Conservation (phyloP, 164 flowering plant species). For the Dillenia turbinata region DNA sequence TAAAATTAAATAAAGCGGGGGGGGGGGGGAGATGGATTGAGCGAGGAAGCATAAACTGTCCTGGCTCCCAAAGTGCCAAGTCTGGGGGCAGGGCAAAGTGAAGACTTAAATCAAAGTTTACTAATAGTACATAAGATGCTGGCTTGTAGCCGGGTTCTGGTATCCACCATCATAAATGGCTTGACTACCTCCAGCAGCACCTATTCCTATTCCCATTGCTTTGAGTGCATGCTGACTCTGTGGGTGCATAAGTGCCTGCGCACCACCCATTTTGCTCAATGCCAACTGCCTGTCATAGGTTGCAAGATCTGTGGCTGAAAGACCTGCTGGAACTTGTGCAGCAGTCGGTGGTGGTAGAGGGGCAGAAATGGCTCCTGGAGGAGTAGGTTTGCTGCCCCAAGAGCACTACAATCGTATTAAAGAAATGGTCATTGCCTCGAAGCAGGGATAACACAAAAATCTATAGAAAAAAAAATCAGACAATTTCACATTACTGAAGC, state of each 20-base stretch:
- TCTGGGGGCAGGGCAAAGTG: too few species aligned
- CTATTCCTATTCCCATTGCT: slow-evolving; percentile 58
- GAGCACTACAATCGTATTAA: slow-evolving; percentile 54
- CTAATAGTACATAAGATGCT: slow-evolving; percentile 86
- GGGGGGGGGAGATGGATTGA: too few species aligned
- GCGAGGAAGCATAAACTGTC: too few species aligned
- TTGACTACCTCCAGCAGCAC: slow-evolving; percentile 57
- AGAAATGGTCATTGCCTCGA: not conserved
- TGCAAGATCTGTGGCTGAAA: slow-evolving; percentile 48
- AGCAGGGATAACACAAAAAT: too few species aligned
- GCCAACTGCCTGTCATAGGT: slow-evolving; percentile 72
- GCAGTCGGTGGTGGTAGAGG: slow-evolving; percentile 84
- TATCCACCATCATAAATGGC: slow-evolving; percentile 76
- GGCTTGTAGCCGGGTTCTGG: slow-evolving; percentile 49
- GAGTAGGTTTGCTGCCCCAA: slow-evolving; percentile 95
- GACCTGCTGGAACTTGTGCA: slow-evolving; percentile 37
- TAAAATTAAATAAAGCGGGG: too few species aligned
- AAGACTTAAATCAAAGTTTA: slow-evolving; percentile 7
- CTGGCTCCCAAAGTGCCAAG: too few species aligned
- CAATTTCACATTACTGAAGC: slow-evolving; percentile 1
- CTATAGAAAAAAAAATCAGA: too few species aligned
- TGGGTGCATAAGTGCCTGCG: slow-evolving; percentile 57
- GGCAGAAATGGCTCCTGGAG: slow-evolving; percentile 57
- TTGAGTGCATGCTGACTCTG: slow-evolving; percentile 58
- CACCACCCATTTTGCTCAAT: slow-evolving; percentile 54